phyloP scores from a whole-genome alignment of 208 protist species.

The Paratrypanosoma confusum region DNA sequence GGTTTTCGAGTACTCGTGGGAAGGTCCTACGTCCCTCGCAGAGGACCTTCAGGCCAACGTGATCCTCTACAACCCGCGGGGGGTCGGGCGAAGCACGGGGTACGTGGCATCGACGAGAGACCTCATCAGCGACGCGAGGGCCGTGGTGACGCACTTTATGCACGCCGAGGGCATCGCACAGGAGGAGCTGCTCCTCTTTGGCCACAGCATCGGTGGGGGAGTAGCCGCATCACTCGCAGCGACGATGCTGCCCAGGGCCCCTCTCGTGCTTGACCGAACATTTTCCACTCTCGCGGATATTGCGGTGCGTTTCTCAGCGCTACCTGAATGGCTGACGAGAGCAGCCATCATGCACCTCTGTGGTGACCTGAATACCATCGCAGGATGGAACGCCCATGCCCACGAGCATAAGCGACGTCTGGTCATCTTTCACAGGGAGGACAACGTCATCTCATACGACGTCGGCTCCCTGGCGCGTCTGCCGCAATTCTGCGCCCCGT shows the following conservation, averaged over 20 bases:
- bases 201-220: constrained; percentile 75
- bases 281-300: constrained; percentile 71
- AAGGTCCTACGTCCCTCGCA: constrained; percentile 16
- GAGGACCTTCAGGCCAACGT: constrained; percentile 40
- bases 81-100: constrained; percentile 57
- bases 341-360: constrained; percentile 21
- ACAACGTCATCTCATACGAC: constrained; percentile 58
- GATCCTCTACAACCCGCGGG: constrained; percentile 71
- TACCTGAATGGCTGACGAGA: constrained; percentile 29
- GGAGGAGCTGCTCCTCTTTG: constrained; percentile 45
- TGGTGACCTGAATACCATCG: constrained; percentile 49
- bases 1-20: constrained; percentile 44
- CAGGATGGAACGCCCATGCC: constrained; percentile 15
- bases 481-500: too few relatives aligned
- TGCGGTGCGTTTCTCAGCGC: constrained; percentile 42
- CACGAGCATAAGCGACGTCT: constrained; percentile 55
- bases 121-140: constrained; percentile 44
- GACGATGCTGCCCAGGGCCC: constrained; percentile 10
- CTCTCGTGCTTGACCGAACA: constrained; percentile 58
- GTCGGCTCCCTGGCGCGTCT: constrained; percentile 34
- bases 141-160: constrained; percentile 24
- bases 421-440: constrained; percentile 41
- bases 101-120: constrained; percentile 34
- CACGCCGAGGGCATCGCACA: constrained; percentile 22
- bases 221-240: constrained; percentile 39